Evolutionary conservation across 495 filamentous ascomycete genomes (phyloP), one percentile per base, ranked within the genome.

Genomic region (Aspergillus hancockii): DNA sequence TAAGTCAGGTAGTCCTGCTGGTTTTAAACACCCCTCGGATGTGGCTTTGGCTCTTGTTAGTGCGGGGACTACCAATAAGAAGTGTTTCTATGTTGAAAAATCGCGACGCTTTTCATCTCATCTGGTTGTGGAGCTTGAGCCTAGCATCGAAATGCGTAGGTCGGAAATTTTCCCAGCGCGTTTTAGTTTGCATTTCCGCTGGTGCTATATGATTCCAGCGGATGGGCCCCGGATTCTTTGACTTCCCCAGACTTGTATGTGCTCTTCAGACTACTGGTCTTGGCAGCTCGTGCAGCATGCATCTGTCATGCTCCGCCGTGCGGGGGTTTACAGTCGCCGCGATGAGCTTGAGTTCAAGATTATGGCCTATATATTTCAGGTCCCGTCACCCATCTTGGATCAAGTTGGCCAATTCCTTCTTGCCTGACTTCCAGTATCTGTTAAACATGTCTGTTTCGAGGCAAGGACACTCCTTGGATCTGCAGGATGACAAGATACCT

Each of bases 401-500:
- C 13, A 14, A 36, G 34, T 10, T 14, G 34, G 2, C 13, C 8
- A 36, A 36, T 9, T 14, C 8, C 34, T 36, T 36, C 12, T 36
- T 36, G 12, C 9, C 8, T 9, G 8, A 12, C 8, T 10, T 12
- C 34, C 1, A 36, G 34, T 36, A 10, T 10, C 34, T 18, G 5
- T 18, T 1, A 45, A 45, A 14, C 5, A 45, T 45, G 41, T 19
- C 41, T 8, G 18, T 2, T 21, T 18, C 41, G 5, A 21, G n/a
- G 19, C 9, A n/a, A 36, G 30, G 30, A 1, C 10, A 21, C 50
- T 52, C 50, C 9, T 13, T 59, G 30, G 53, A 57, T 38, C 38
- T 52, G 22, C 31, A 41, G 14, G 62, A 64, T 32, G 58, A 61
- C 22, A 64, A 60, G 45, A 31, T 60, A 14, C 43, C 38, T 19